Evolutionary conservation across 345 rosid genomes (phyloP).

Genomic region (Boechera stricta): DNA sequence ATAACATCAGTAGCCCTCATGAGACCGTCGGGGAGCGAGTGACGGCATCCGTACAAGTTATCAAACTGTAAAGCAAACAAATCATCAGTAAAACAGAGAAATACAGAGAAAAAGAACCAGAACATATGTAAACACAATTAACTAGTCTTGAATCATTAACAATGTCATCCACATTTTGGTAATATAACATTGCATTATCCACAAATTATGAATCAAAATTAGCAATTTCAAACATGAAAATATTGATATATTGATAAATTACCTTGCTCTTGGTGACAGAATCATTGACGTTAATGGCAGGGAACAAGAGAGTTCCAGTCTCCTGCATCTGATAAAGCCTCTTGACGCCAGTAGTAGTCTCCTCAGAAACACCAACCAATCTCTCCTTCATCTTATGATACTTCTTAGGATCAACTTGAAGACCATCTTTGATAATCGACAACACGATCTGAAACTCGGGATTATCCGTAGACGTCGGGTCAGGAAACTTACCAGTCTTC

Average conservation of each 20-base stretch:
- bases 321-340: conserved; percentile 72
- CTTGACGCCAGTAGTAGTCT: conserved; percentile 91
- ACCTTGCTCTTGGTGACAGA: conserved; percentile 87
- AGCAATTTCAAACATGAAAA: no score
- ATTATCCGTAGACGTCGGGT: conserved; percentile 60
- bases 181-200: neutral
- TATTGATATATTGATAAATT: neutral
- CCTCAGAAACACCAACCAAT: conserved; percentile 83
- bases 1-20: conserved; percentile 74
- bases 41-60: conserved; percentile 76
- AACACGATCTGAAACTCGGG: conserved; percentile 72
- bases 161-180: neutral
- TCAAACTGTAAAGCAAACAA: conserved; percentile 53
- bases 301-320: conserved; percentile 66
- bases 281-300: conserved; percentile 75
- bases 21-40: conserved; percentile 68
- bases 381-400: conserved; percentile 81
- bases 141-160: neutral
- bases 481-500: conserved; percentile 72
- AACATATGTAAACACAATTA: no score
- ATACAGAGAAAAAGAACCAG: neutral
- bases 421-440: conserved; percentile 64
- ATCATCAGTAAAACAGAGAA: conserved; percentile 9
- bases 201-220: neutral
- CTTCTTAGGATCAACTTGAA: conserved; percentile 65